phyloP scores from a whole-genome alignment of 371 early-diverging fungal genomes.

The Zopfochytrium polystomum region DNA sequence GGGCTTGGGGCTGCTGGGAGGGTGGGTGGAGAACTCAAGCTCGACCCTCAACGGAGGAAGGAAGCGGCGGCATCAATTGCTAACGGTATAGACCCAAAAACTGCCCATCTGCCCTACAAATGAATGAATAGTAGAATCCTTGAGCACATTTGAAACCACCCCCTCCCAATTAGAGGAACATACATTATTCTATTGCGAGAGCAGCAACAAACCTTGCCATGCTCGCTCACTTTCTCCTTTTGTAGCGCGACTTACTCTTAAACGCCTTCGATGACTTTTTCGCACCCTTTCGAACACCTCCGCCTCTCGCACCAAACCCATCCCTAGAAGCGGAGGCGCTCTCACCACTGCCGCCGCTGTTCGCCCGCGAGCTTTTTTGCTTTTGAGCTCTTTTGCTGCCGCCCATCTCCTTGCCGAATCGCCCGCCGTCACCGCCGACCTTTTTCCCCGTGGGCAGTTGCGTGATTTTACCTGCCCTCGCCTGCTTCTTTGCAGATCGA shows the following conservation, averaged over 20 bases:
- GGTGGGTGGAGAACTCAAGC: too few relatives aligned
- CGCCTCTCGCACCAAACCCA: constrained; percentile 14
- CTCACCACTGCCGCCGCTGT: background rate
- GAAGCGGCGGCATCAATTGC: too few relatives aligned
- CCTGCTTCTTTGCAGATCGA: constrained; percentile 57
- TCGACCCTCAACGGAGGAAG: too few relatives aligned
- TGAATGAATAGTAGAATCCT: too few relatives aligned
- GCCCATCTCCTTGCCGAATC: constrained; percentile 34
- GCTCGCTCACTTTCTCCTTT: constrained; percentile 24
- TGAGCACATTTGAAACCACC: too few relatives aligned
- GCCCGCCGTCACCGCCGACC: constrained; percentile 6
- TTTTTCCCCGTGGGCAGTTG: constrained; percentile 7
- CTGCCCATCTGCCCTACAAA: too few relatives aligned
- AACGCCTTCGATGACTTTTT: constrained; percentile 14
- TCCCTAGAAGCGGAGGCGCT: background rate
- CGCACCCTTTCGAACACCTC: constrained; percentile 28
- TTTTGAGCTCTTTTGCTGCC: constrained; percentile 9
- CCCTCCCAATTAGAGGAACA: too few relatives aligned
- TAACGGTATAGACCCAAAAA: too few relatives aligned
- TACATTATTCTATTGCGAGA: too few relatives aligned
- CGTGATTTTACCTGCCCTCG: constrained; percentile 33
- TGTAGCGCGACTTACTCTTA: constrained; percentile 29
- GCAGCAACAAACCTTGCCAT: too few relatives aligned
- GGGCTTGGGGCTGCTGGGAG: too few relatives aligned
- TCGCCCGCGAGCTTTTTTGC: background rate